A percentile compares a stretch with the other conserved stretches of the same genome.
Conservation (phyloP, 2,329 filamentous ascomycete species). For the Trichoderma citrinoviride region DNA sequence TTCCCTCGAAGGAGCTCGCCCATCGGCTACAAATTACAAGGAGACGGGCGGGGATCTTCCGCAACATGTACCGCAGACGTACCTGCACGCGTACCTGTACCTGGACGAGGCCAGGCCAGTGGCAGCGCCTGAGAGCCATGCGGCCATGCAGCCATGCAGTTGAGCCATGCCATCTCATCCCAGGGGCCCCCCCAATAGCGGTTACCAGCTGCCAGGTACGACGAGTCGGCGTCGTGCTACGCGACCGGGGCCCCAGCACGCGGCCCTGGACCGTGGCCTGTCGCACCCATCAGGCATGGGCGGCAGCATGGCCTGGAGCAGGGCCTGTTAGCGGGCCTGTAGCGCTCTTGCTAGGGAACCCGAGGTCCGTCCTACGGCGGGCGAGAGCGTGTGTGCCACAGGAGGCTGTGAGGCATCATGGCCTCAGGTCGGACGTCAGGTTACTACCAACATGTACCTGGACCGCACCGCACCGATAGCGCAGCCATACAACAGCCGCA, state of each 20-base stretch:
- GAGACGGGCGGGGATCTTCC: slow-evolving; percentile 10
- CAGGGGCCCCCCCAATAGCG: slow-evolving; percentile 8
- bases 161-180: background rate
- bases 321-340: background rate
- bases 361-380: background rate
- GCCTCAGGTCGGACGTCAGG: too few species aligned
- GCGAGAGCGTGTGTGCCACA: too few species aligned
- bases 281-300: too few species aligned
- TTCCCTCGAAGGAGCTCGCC: slow-evolving; percentile 19
- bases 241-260: slow-evolving; percentile 1
- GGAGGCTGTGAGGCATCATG: too few species aligned
- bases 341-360: background rate
- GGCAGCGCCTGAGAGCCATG: slow-evolving; percentile 9
- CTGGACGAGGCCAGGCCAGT: background rate
- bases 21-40: slow-evolving; percentile 19
- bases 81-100: background rate
- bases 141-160: too few species aligned
- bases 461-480: too few species aligned
- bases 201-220: slow-evolving; percentile 21
- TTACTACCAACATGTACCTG: too few species aligned
- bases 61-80: background rate
- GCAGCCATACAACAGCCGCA: too few species aligned
- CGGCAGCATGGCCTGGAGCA: background rate
- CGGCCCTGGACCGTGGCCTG: background rate
- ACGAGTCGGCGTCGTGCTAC: slow-evolving; percentile 19